phyloP scores from a whole-genome alignment of 1,284 basidiomycete genomes.

The Chiua sp. region DNA sequence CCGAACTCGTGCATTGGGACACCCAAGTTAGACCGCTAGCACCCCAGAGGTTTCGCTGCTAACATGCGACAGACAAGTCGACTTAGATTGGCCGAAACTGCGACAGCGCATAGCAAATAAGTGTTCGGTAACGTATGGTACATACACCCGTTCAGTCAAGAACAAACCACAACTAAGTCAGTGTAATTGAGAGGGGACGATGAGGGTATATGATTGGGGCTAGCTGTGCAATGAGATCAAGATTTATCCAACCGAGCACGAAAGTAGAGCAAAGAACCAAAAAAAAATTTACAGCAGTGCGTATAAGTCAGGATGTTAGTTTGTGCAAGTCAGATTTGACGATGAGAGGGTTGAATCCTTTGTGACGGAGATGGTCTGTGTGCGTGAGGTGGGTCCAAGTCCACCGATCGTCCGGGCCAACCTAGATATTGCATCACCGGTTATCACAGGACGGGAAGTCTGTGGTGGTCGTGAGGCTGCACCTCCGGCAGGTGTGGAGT shows the following conservation, averaged over 20 bases:
- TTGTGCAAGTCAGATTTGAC: conserved; percentile 14
- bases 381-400: conserved; percentile 31
- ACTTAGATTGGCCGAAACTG: not conserved
- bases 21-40: not conserved
- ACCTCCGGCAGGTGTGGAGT: conserved; percentile 57
- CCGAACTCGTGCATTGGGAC: not conserved
- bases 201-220: conserved; percentile 30
- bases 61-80: not conserved
- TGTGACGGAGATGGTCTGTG: conserved; percentile 31
- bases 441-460: conserved; percentile 66
- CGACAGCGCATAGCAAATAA: conserved; percentile 12
- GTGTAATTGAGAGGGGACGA: conserved; percentile 18
- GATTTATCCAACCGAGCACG: conserved; percentile 25
- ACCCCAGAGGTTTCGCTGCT: too few relatives aligned
- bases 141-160: conserved; percentile 18
- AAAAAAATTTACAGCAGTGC: conserved; percentile 13
- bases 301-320: conserved; percentile 16
- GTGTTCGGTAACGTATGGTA: conserved; percentile 25
- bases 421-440: conserved; percentile 66
- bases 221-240: conserved; percentile 19
- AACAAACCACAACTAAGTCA: conserved; percentile 30
- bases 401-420: conserved; percentile 63
- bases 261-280: conserved; percentile 18
- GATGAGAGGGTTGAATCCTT: conserved; percentile 35
- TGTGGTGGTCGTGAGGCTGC: conserved; percentile 47